phyloP scores from a whole-genome alignment of 2,329 filamentous ascomycete genomes.

The Cyclaneusma minus region DNA sequence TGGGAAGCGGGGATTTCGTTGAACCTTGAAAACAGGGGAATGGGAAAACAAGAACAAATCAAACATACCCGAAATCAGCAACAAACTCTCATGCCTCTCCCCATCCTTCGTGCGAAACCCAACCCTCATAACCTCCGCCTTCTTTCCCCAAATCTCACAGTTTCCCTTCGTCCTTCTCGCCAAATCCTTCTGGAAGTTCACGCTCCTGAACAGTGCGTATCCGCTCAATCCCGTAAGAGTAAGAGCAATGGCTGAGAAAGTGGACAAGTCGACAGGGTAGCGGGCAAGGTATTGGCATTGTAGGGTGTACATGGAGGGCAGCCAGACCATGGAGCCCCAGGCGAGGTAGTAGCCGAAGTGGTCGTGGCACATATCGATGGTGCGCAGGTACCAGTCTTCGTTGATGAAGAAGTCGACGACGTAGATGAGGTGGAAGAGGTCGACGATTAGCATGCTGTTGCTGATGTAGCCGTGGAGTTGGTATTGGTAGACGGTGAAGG shows the following conservation, averaged over 20 bases:
- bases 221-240: conserved; percentile 20
- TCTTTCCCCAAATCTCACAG: conserved; percentile 27
- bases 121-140: conserved; percentile 22
- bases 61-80: conserved; percentile 24
- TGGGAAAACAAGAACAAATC: conserved; percentile 6
- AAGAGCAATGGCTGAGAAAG: conserved; percentile 13
- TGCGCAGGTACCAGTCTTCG: conserved; percentile 30
- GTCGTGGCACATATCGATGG: conserved; percentile 26
- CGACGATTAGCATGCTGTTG: conserved; percentile 26
- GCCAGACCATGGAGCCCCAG: conserved; percentile 29
- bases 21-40: neutral
- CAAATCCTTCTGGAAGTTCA: conserved; percentile 28
- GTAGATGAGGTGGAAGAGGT: conserved; percentile 27
- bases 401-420: conserved; percentile 32
- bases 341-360: conserved; percentile 25
- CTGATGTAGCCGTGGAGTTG: conserved; percentile 23
- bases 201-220: conserved; percentile 27
- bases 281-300: conserved; percentile 30
- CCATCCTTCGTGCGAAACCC: conserved; percentile 26
- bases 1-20: too few species aligned
- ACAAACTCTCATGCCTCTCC: conserved; percentile 21
- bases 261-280: conserved; percentile 21
- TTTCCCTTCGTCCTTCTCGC: conserved; percentile 23
- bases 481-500: conserved; percentile 25
- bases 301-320: conserved; percentile 29